Percentiles rank a stretch among this genome's conserved stretches.
These are phyloP conservation scores for Prinsepia uniflora DNA, from an alignment of 306 rosid species.

Conservation along the genomic window DNA sequence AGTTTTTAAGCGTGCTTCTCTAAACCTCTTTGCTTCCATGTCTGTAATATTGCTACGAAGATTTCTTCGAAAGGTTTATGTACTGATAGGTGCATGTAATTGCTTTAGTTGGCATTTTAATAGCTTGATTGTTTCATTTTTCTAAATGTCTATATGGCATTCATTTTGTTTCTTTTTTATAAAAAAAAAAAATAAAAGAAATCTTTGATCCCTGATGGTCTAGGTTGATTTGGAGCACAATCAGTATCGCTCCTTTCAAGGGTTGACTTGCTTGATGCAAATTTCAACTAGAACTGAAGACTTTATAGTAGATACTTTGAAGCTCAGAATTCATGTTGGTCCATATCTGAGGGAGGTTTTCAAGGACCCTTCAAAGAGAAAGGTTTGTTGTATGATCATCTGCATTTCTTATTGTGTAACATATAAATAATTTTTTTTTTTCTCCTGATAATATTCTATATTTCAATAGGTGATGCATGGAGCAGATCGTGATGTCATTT, in stretches of 20 bases:
- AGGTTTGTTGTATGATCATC: conserved; percentile 43
- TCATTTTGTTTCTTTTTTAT: neutral
- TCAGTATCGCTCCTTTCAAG: conserved; percentile 95
- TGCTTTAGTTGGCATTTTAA: neutral
- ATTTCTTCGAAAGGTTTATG: neutral
- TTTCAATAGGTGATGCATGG: conserved; percentile 91
- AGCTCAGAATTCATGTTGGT: conserved; percentile 82
- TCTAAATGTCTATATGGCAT: neutral
- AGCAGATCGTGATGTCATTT: conserved; percentile 83
- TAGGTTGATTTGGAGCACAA: conserved; percentile 98
- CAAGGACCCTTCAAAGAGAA: conserved; percentile 86
- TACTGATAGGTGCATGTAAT: neutral
- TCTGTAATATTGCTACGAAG: neutral
- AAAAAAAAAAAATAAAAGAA: too few relatives aligned
- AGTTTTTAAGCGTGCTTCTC: neutral
- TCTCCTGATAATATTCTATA: conserved; percentile 25
- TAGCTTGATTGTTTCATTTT: neutral
- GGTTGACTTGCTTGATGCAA: conserved; percentile 95
- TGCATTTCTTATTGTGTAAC: neutral
- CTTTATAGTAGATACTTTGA: conserved; percentile 82
- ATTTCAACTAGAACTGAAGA: conserved; percentile 91
- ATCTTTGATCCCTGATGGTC: conserved; percentile 9
- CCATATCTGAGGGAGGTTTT: conserved; percentile 86
- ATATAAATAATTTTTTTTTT: neutral
- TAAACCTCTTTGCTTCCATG: neutral